phyloP scores from a whole-genome alignment of 352 stramenopile genomes.

The Phytophthora cryptogea region DNA sequence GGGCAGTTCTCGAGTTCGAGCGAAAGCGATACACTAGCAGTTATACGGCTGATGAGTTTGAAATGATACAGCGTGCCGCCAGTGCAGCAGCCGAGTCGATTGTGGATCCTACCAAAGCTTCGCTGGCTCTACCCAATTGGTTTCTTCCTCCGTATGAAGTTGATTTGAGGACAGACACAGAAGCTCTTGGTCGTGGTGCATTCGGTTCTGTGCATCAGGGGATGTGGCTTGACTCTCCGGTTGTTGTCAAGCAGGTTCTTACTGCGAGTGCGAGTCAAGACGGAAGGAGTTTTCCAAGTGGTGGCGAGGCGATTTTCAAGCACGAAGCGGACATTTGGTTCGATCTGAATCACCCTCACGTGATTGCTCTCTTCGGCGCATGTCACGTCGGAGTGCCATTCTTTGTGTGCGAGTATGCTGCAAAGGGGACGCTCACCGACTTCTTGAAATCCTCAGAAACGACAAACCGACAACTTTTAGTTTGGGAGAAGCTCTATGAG shows the following conservation, averaged over 20 bases:
- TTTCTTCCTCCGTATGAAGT: conserved; percentile 36
- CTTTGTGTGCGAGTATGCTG: conserved; percentile 32
- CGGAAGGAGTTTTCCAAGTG: conserved; percentile 3
- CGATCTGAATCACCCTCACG: conserved; percentile 26
- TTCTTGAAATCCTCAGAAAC: conserved; percentile 12
- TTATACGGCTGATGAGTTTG: conserved; percentile 11
- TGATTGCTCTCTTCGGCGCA: conserved; percentile 30
- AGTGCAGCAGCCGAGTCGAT: background rate
- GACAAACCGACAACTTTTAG: background rate
- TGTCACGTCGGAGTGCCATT: conserved; percentile 29
- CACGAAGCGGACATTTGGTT: conserved; percentile 31
- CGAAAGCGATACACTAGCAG: conserved; percentile 4
- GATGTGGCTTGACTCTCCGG: conserved; percentile 13
- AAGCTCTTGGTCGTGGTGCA: conserved; percentile 13
- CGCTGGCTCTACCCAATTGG: conserved; percentile 6
- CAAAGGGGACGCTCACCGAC: conserved; percentile 15
- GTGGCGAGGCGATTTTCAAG: conserved; percentile 17
- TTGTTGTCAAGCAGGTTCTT: conserved; percentile 29
- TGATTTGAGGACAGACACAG: background rate
- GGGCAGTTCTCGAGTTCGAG: conserved; percentile 18
- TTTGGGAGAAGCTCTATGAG: conserved; percentile 31
- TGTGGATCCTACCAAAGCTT: background rate
- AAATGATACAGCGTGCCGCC: background rate
- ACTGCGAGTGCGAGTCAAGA: background rate
- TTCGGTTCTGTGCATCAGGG: conserved; percentile 29